Evolutionary conservation across 768 basidiomycete species (phyloP), one percentile per base, ranked within the genome.

Genomic region (Tricholoma bakamatsutake): DNA sequence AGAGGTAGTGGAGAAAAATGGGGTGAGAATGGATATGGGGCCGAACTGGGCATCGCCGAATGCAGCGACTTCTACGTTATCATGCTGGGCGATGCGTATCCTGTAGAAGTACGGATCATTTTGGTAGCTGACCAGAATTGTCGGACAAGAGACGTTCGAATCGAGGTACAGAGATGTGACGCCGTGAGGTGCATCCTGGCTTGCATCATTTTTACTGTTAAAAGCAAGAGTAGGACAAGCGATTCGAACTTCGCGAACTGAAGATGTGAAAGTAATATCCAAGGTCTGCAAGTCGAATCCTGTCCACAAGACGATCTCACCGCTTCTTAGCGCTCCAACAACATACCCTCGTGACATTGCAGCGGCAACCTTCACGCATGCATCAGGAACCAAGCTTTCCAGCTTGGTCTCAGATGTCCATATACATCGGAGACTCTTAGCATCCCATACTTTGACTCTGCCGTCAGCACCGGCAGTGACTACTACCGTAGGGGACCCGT

Each of bases 401-500:
- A 58, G 54, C 15, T 72, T 71, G 21, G 61, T 64, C 15, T 75
- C 69, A 17, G 84, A 88, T 1, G 82, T 78, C 89, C 88, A 92
- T 18, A 85, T 51, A 56, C 84, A 85, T n/a, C 58, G 61, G 12
- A 82, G 66, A 3, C 69, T 70, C 59, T 76, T 80, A 13, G 77
- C 69, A 55, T 86, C 79, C 91, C 91, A 93, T 2, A 93, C 58
- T 65, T 91, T 93, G 60, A 89, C 76, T 21, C 72, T 69, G 0
- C 88, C 88, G 60, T 92, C 88, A 1, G 71, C 64, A 5, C 80
- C 82, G 1, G 73, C 83, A 4, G 83, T 86, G 35, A 82, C 68
- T 37, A 82, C 76, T 48, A 61, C 59, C 3, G 54, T 49, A 39
- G 56, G 50, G 13, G 60, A 55, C 28, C 27, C 66, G 15, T 69